Percentiles rank a stretch among this genome's conserved stretches.
These are phyloP conservation scores for Cryphonectria radicalis DNA, from an alignment of 2,329 filamentous ascomycete genomes.

Conservation along the genomic window DNA sequence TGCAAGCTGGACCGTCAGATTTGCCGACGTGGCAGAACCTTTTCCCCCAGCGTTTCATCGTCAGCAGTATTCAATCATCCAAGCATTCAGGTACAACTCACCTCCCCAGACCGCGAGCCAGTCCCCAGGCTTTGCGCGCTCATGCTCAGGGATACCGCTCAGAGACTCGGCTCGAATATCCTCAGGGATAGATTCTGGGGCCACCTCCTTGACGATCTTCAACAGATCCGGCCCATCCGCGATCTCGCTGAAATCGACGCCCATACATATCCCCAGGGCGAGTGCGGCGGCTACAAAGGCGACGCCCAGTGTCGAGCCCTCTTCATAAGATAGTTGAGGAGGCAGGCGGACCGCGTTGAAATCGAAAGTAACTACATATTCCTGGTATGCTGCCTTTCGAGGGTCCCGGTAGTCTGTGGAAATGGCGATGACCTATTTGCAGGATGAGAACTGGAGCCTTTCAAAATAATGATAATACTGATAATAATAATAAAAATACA, in stretches of 20 bases:
- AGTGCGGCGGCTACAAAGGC: slow-evolving; percentile 72
- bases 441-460: background rate
- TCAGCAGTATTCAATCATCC: background rate
- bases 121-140: slow-evolving; percentile 64
- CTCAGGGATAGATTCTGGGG: slow-evolving; percentile 53
- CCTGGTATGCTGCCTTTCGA: slow-evolving; percentile 72
- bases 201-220: slow-evolving; percentile 51
- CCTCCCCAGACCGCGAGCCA: slow-evolving; percentile 79
- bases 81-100: slow-evolving; percentile 34
- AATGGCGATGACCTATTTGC: slow-evolving; percentile 59
- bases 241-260: slow-evolving; percentile 63
- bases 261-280: slow-evolving; percentile 70
- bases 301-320: slow-evolving; percentile 68
- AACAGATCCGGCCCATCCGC: slow-evolving; percentile 63
- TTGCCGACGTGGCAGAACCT: slow-evolving; percentile 71
- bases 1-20: slow-evolving; percentile 69
- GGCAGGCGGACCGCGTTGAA: slow-evolving; percentile 70
- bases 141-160: slow-evolving; percentile 52
- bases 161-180: slow-evolving; percentile 70
- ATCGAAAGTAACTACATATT: slow-evolving; percentile 67
- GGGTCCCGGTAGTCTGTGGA: slow-evolving; percentile 76
- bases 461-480: too few relatives aligned
- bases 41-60: background rate
- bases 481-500: too few relatives aligned
- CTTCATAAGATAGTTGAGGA: slow-evolving; percentile 52